A percentile compares a stretch with the other conserved stretches of the same genome.
These are phyloP conservation scores for Lyophyllum semitale DNA, from an alignment of 768 basidiomycete species.

Conservation along the genomic window DNA sequence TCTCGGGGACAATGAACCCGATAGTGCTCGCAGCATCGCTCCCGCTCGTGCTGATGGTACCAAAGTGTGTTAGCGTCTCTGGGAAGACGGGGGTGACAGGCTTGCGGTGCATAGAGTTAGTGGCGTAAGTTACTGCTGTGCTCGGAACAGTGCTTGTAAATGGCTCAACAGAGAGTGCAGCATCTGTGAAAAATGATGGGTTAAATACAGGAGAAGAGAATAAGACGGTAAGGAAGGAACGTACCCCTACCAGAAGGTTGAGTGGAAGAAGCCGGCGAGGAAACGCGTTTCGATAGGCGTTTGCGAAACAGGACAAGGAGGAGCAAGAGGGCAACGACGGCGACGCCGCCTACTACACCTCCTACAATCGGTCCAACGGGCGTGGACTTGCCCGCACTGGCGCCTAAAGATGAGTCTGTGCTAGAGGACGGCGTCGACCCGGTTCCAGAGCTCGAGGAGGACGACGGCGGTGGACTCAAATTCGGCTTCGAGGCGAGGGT, in stretches of 20 bases:
- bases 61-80: not conserved
- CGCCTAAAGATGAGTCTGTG: not conserved
- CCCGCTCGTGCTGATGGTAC: not conserved
- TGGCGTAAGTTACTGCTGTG: not conserved
- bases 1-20: no score
- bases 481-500: constrained; percentile 5
- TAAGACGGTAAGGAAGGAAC: not conserved
- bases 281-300: not conserved
- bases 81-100: not conserved
- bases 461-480: not conserved
- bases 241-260: not conserved
- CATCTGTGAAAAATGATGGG: not conserved
- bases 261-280: not conserved
- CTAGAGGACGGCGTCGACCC: not conserved
- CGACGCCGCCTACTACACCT: constrained; percentile 7
- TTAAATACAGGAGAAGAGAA: not conserved
- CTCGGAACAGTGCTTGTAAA: not conserved
- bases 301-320: not conserved
- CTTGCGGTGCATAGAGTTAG: not conserved
- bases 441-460: not conserved
- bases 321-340: not conserved
- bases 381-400: not conserved
- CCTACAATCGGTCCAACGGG: constrained; percentile 12
- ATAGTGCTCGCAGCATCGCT: not conserved
- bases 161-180: not conserved